These are phyloP conservation scores for Pyrenula massariospora DNA, from an alignment of 495 filamentous ascomycete genomes.

Conservation along the genomic window DNA sequence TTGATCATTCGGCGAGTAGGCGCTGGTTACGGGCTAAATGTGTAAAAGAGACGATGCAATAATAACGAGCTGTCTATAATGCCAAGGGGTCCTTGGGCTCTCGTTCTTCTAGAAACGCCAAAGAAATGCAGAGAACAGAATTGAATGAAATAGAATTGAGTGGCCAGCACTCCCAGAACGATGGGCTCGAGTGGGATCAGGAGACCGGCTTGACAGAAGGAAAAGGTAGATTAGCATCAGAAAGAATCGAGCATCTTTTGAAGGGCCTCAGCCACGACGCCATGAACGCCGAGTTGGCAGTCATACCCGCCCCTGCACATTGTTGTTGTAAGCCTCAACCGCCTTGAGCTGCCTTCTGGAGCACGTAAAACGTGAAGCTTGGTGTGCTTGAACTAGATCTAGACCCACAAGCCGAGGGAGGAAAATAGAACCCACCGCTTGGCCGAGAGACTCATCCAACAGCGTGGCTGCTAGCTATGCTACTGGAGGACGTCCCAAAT, in stretches of 20 bases:
- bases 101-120: neutral
- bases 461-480: no score
- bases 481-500: no score
- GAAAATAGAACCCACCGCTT: no score
- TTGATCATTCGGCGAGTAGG: neutral
- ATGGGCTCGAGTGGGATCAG: neutral
- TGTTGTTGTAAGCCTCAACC: neutral
- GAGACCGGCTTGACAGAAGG: neutral
- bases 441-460: no score
- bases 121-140: neutral
- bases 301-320: neutral
- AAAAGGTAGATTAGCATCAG: neutral
- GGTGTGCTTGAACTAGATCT: neutral
- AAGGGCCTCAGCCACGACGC: neutral
- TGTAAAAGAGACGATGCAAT: neutral
- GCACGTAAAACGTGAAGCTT: neutral
- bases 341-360: neutral
- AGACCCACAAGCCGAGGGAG: neutral
- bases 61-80: neutral
- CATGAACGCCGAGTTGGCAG: neutral
- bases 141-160: neutral
- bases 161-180: neutral
- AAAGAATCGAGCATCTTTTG: neutral
- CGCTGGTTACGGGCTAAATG: neutral
- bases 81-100: neutral